phyloP scores from a whole-genome alignment of 2,329 filamentous ascomycete species.

The Fusarium sp. region DNA sequence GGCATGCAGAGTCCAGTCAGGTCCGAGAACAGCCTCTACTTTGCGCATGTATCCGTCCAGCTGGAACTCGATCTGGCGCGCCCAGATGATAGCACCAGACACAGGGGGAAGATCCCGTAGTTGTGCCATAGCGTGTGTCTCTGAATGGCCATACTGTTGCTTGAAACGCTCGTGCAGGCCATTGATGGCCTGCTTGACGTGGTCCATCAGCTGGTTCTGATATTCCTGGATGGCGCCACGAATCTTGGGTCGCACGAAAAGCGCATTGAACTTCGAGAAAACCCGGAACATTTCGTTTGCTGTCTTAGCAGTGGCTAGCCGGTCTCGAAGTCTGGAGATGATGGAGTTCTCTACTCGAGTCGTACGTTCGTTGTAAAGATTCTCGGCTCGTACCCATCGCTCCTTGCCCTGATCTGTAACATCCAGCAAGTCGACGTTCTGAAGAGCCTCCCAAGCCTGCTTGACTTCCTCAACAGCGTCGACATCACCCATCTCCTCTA shows the following conservation, averaged over 20 bases:
- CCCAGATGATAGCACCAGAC: slow-evolving; percentile 97
- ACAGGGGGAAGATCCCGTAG: slow-evolving; percentile 95
- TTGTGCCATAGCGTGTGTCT: slow-evolving; percentile 98
- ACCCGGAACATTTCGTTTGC: slow-evolving; percentile 99
- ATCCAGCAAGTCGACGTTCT: slow-evolving; percentile 95
- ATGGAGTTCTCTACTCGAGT: slow-evolving; percentile 99
- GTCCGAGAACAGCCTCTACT: slow-evolving; percentile 96
- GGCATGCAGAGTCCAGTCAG: slow-evolving; percentile 92
- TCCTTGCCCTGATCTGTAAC: slow-evolving; percentile 90
- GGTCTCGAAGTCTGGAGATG: slow-evolving; percentile 91
- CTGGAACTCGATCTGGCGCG: slow-evolving; percentile 95
- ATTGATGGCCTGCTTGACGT: slow-evolving; percentile 95
- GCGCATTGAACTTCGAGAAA: slow-evolving; percentile 99
- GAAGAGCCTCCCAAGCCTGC: slow-evolving; percentile 92
- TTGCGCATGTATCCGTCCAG: slow-evolving; percentile 98
- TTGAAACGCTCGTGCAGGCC: slow-evolving; percentile 97
- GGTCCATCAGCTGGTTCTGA: slow-evolving; percentile 97
- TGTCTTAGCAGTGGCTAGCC: slow-evolving; percentile 93
- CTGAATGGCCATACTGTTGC: slow-evolving; percentile 97
- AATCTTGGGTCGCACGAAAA: slow-evolving; percentile 99
- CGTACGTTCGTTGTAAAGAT: slow-evolving; percentile 96
- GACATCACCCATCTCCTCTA: slow-evolving; percentile 96
- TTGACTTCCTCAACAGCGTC: slow-evolving; percentile 97
- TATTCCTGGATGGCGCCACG: slow-evolving; percentile 97
- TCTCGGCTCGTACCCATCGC: slow-evolving; percentile 92